A percentile compares a stretch with the other conserved stretches of the same genome.
These are phyloP conservation scores for Mimosa bimucronata DNA, from an alignment of 306 rosid genomes.

Conservation along the genomic window DNA sequence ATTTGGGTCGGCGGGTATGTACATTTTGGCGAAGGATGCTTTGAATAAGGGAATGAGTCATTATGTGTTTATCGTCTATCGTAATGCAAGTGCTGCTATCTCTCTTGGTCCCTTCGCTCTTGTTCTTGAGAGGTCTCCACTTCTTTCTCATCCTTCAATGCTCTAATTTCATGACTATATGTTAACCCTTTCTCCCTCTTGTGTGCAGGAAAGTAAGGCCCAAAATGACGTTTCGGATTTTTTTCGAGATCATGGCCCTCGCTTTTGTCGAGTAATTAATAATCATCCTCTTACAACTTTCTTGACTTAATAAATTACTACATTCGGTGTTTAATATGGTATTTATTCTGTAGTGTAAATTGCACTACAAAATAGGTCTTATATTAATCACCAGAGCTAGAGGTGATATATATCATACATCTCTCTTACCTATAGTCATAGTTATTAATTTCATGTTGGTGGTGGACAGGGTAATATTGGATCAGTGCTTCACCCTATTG, in stretches of 20 bases:
- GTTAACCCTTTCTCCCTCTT: neutral
- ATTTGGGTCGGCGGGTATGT: conserved; percentile 88
- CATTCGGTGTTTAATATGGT: too few species aligned
- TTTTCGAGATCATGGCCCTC: conserved; percentile 63
- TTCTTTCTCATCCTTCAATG: neutral
- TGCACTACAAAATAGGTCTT: too few species aligned
- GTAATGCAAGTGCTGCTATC: conserved; percentile 44
- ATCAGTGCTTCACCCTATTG: conserved; percentile 48
- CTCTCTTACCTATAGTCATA: too few species aligned
- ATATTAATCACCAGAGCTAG: too few species aligned
- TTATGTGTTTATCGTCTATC: conserved; percentile 51
- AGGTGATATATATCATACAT: too few species aligned
- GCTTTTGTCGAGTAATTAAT: conserved; percentile 92
- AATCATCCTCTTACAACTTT: conserved; percentile 19
- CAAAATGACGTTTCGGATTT: conserved; percentile 62
- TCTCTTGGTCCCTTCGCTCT: conserved; percentile 50
- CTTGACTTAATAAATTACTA: too few species aligned
- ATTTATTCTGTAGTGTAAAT: too few species aligned
- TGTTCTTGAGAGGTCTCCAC: conserved; percentile 41
- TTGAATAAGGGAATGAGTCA: conserved; percentile 68
- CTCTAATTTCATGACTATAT: neutral
- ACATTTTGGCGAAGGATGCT: conserved; percentile 52
- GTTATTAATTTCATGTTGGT: neutral
- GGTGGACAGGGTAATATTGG: conserved; percentile 48
- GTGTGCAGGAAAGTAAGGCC: conserved; percentile 80